phyloP scores from a whole-genome alignment of 768 basidiomycete genomes.

The Boletellus sp. region DNA sequence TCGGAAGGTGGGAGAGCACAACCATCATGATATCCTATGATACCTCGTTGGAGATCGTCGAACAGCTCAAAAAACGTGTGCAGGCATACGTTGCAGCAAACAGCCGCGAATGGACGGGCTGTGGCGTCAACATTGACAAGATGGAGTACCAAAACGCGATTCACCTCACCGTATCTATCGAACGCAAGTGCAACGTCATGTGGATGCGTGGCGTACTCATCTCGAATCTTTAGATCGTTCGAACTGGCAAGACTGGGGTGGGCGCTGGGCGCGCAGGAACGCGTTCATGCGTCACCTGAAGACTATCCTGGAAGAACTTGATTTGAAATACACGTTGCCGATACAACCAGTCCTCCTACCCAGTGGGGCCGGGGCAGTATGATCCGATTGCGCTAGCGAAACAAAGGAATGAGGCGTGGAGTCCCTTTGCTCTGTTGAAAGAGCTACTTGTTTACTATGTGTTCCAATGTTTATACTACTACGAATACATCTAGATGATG shows the following conservation, averaged over 20 bases:
- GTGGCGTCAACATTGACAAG: constrained; percentile 65
- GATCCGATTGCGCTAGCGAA: background rate
- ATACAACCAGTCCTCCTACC: constrained; percentile 67
- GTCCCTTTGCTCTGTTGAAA: too few relatives aligned
- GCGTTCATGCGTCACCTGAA: constrained; percentile 75
- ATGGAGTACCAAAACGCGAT: constrained; percentile 79
- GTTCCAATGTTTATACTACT: background rate
- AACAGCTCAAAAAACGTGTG: constrained; percentile 59
- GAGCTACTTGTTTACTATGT: too few relatives aligned
- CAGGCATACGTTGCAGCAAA: constrained; percentile 58
- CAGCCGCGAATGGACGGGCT: constrained; percentile 69
- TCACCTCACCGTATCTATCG: constrained; percentile 61
- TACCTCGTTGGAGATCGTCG: constrained; percentile 68
- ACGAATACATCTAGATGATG: constrained; percentile 3
- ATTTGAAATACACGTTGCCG: constrained; percentile 66
- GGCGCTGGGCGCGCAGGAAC: constrained; percentile 70
- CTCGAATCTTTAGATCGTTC: constrained; percentile 49
- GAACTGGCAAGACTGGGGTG: constrained; percentile 89
- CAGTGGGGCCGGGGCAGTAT: constrained; percentile 6
- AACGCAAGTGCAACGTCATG: constrained; percentile 47
- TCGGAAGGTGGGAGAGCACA: constrained; percentile 61
- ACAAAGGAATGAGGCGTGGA: background rate
- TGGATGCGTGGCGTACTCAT: background rate
- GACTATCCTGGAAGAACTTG: constrained; percentile 67
- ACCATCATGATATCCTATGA: constrained; percentile 61